Percentiles rank a stretch among this genome's conserved stretches.
phyloP scores from a whole-genome alignment of 306 rosid genomes.

The Trifolium repens region DNA sequence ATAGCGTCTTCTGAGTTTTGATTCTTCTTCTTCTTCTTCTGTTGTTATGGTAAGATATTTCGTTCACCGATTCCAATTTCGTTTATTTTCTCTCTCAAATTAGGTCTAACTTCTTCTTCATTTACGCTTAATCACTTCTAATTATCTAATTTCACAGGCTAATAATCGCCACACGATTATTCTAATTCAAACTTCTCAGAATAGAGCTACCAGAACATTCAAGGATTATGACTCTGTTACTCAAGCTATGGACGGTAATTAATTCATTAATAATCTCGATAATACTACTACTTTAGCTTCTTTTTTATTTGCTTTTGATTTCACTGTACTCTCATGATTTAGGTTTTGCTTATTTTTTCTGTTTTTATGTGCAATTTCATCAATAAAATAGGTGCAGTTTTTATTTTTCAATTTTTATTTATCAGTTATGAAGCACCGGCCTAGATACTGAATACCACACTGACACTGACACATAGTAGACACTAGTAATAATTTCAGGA shows the following conservation, averaged over 20 bases:
- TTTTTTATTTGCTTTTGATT: not conserved
- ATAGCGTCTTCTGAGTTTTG: too few species aligned
- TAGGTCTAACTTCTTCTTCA: too few species aligned
- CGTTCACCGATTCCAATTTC: too few species aligned
- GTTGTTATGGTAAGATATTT: too few species aligned
- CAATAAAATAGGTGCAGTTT: not conserved
- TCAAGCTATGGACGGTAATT: slow-evolving; percentile 91
- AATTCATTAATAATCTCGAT: slow-evolving; percentile 15
- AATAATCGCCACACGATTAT: slow-evolving; percentile 83
- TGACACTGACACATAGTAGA: too few species aligned
- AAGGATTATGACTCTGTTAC: slow-evolving; percentile 86
- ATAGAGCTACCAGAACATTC: slow-evolving; percentile 86
- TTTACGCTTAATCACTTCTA: too few species aligned
- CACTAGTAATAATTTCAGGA: too few species aligned
- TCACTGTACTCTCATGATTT: not conserved
- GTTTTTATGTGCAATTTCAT: slow-evolving; percentile 11
- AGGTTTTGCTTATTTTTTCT: not conserved
- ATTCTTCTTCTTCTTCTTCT: too few species aligned
- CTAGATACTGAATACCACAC: too few species aligned
- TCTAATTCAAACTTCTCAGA: slow-evolving; percentile 89
- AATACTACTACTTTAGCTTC: not conserved
- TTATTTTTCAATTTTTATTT: not conserved
- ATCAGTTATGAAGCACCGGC: too few species aligned
- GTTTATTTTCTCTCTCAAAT: too few species aligned
- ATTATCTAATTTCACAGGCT: too few species aligned